Percentiles rank a stretch among this genome's conserved stretches.
Conservation (phyloP, 208 protist species). For the Leishmania major region DNA sequence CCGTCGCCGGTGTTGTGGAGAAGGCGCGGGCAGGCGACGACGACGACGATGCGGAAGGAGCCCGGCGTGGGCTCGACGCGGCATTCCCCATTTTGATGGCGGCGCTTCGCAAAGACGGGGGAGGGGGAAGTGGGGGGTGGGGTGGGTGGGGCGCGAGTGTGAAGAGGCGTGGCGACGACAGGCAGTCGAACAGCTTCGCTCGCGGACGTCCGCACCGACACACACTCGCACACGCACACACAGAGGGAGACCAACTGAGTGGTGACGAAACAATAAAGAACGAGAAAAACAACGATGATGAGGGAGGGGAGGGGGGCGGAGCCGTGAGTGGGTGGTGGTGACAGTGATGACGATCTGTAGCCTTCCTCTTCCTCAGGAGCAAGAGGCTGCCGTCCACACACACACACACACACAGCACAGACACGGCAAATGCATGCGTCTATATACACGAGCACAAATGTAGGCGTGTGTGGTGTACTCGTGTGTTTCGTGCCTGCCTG, state of each 20-base stretch:
- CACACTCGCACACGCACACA: background rate
- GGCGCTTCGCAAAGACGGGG: background rate
- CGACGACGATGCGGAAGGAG: background rate
- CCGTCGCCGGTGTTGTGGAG: conserved; percentile 1
- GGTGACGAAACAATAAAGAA: too few species aligned
- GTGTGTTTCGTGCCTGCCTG: background rate
- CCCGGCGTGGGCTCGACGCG: conserved; percentile 16
- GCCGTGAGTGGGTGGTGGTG: background rate
- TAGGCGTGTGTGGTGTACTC: background rate
- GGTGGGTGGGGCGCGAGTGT: too few species aligned
- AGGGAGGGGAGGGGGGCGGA: background rate
- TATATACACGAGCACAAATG: background rate
- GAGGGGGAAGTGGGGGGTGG: background rate
- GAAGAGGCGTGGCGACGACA: background rate
- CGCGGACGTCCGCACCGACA: background rate
- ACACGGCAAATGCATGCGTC: background rate
- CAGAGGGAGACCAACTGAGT: background rate
- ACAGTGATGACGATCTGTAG: background rate
- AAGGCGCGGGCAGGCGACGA: conserved; percentile 11
- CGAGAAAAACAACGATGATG: background rate
- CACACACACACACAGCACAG: background rate
- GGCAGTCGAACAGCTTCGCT: background rate
- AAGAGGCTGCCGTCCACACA: background rate
- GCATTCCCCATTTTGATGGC: conserved; percentile 29
- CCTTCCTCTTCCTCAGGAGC: background rate